Evolutionary conservation across 2,329 filamentous ascomycete genomes (phyloP), one percentile per base, ranked within the genome.

Genomic region (Verticillium alfalfae): DNA sequence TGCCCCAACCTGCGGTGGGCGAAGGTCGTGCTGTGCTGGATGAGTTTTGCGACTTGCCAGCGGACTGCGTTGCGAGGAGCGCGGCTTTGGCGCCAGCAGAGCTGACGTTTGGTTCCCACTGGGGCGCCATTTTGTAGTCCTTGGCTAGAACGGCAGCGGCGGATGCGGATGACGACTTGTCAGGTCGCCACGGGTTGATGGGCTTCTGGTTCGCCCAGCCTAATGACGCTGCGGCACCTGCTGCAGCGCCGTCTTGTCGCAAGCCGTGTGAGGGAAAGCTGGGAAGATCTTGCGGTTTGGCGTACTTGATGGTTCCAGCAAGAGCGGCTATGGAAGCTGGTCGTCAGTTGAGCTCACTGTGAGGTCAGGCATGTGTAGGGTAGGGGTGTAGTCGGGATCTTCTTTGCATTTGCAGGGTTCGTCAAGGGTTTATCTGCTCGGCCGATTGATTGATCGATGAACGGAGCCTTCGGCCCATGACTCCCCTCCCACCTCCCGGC

Each of bases 81-180:
- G 92, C 92, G 57, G 92, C 91, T 71, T 90, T 91, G 58, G 89
- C 87, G 39, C 90, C 89, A 58, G 88, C 84, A 13, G 84, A 78
- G 69, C 84, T 90, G 5, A 10, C 26, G 61, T 83, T 76, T 9
- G 87, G 85, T 65, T 89, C 81, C 86, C 87, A 89, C 8, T 82
- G 62, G 3, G 88, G 72, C 5, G 75, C 66, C 70, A 76, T 74
- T 67, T 75, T 78, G 67, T 76, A 74, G 63, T 80, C 73, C 57
- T 76, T 78, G 61, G 77, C 76, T 26, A 80, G 66, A 55, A 73
- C 69, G 18, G 79, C 77, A n/a, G 78, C 78, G 52, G 78, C 72
- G 58, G 76, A 78, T 31, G 85, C 72, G 71, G 81, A 81, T 77
- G 82, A 72, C 2, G 73, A 82, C 55, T 81, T 81, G 65, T 86